Evolutionary conservation across 2,329 filamentous ascomycete species (phyloP), one percentile per base, ranked within the genome.

Genomic region (Triangularia setosa): DNA sequence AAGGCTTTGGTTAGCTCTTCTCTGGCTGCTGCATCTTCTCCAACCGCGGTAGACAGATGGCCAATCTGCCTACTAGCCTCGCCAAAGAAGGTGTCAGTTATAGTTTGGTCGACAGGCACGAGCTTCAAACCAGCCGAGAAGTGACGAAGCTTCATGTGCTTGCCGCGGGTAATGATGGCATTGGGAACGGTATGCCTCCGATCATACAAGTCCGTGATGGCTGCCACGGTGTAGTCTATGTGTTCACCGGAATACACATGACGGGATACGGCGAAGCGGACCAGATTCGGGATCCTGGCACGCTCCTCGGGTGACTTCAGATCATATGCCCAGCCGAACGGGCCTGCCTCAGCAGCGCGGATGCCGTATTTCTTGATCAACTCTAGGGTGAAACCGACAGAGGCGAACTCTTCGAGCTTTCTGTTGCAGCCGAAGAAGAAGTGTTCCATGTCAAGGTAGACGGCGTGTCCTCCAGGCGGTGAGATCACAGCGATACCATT

Each of bases 71-170:
- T 48, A 24, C 21, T 60, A 3, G 40, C 58, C 23, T 60, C 58
- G 35, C 33, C 33, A 6, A 52, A 16, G 16, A n/a, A 60, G 24
- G 21, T 60, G 35, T 40, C 33, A 12, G 12, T 60, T 35, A 52
- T 52, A n/a, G 40, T 14, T 30, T 57, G 16, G 23, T 62, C 60
- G 14, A 57, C 28, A 1, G 52, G 21, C 2, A 62, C 60, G 1
- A 53, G 60, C 24, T 56, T 62, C 60, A 62, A 23, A 18, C 60
- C 60, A 14, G 60, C 60, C 9, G 60, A 62, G 24, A 62, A 62
- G 60, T 62, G 52, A 4, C 60, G 60, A 44, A 62, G 60, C 12
- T 30, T 56, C 60, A 62, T 62, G 23, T 55, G 28, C 60, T 62
- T 62, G 30, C 60, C 60, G 4, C 60, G 21, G 3, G 60, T 62